Base-by-base conservation (phyloP, 768 basidiomycete species). In the Tulasnella sp. region DNA sequence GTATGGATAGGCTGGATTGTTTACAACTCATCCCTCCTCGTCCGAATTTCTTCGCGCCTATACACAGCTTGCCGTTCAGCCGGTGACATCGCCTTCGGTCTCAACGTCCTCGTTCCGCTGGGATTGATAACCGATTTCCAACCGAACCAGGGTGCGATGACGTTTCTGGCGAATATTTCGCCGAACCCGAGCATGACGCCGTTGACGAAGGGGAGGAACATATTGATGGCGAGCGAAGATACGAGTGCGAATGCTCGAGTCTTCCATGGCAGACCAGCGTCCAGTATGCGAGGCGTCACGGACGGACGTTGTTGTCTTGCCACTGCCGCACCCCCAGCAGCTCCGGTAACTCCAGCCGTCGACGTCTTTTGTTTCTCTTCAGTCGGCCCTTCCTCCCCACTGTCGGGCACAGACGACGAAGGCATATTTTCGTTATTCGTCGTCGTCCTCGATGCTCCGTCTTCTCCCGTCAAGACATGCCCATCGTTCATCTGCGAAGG, bases 101-200 rank as follows among this genome's bases (percentile, higher is more conserved):
- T 36, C 12, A 57, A 43, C 7, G 55, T 46, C n/a, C 42, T 41
- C 11, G 31, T 57, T 23, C 55, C 42, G 31, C n/a, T 23, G 21
- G 55, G 55, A 34, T 49, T 29, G 55, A 57, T 25, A n/a, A 57
- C 46, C 57, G 60, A 43, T 21, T 59, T 56, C 63, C 66, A 64
- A 12, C 69, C 69, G 58, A 69, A 63, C 21, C 64, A 65, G 11
- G 65, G 65, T 37, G 63, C 67, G 45, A 71, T 49, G 46, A 69
- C 61, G 51, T 67, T 67, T 58, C 68, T 63, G 1, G 70, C 90
- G 66, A 92, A 90, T 49, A 94, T 85, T 69, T 94, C 91, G 37
- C 90, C 90, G 66, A 93, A 92, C n/a, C 90, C 90, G 49, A 92
- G 79, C 90, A 94, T 94, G 58, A 94, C 86, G 17, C 90, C 91